Base-by-base conservation (phyloP, 257 asterid species). In the Nyctanthes arbortristis region DNA sequence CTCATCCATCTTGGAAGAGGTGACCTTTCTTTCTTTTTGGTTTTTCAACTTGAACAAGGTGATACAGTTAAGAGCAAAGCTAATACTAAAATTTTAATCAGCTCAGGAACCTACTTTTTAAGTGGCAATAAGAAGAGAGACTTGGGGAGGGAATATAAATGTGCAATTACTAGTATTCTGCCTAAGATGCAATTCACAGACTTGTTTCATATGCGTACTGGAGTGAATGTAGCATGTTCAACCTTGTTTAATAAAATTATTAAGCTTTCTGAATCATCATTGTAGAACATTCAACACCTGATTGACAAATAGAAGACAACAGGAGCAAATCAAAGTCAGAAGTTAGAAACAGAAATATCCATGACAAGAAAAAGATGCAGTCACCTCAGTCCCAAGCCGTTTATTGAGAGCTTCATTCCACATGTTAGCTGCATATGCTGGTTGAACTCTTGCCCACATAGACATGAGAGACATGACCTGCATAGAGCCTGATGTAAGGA, bases 381-480 rank as follows among this genome's bases (percentile, higher is more conserved):
- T 76, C 71, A 89, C 99, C 99, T 91, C 79, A 63, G 98, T 94
- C 54, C 96, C 97, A 73, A 94, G 99, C 66, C 99, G 89, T 90
- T 86, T 94, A 81, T 94, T 94, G 71, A 94, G 93, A 74, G 99
- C 99, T 83, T 94, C 99, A 67, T 94, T 94, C 99, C 99, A 94
- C 98, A 94, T 94, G 80, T 94, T 94, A 69, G 98, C 99, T 79
- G 99, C 99, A 79, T 94, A 89, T 64, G 97, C 84, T 57, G 99
- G 99, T 88, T 91, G 98, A 92, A 94, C 82, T 82, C 99, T 84
- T 4, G 98, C 87, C 99, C 99, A 94, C 98, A 94, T 94, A 66
- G 97, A 94, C 98, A 94, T 94, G 90, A 87, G 91, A 87, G 97
- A 94, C 77, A 91, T 84, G 64, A 94, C 99, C 99, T 94, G 88